Evolutionary conservation across 306 rosid species (phyloP), one percentile per base, ranked within the genome.

Genomic region (Dicorynia guianensis): DNA sequence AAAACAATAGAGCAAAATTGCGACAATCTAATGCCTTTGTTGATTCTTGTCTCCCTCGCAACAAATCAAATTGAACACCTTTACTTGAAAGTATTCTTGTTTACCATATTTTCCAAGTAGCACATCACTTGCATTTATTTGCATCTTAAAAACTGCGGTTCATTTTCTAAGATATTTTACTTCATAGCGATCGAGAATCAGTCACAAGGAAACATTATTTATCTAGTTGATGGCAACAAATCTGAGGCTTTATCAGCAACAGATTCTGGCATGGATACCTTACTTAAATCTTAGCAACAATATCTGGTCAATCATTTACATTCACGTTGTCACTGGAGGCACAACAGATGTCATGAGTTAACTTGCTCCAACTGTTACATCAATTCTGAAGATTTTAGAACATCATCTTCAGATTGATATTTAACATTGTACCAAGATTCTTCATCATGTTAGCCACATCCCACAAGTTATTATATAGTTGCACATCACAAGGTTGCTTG

Each of bases 341-440:
- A 5, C 20, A 78, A 70, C 81, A 79, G 12, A 66, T 79, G 75
- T 64, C 75, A 69, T 33, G 34, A 40, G 50, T 69, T 74, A 55
- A 69, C 47, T 71, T 69, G 79, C 20, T 68, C 17, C 52, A 11
- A 52, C 49, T 18, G 47, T 67, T 44, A 79, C 53, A 67, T 73
- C 75, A 50, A 60, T 67, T 39, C 33, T 59, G 65, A 25, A 69
- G 52, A 68, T 83, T 49, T 64, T 19, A 40, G 17, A 63, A 61
- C 53, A 56, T 67, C 48, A 44, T 53, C 13, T 49, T 79, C 71
- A 63, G 13, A 19, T 63, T 56, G 75, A 74, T 47, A 78, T 61
- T 61, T 40, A 36, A 68, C 66, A 6, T 18, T 61, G 50, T 61
- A 52, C 59, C 3, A 43, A 54, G 57, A 74, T 62, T 69, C 73